Percentiles rank a stretch among this genome's conserved stretches.
Evolutionary conservation across 2,329 filamentous ascomycete genomes (phyloP).

Genomic region (Salinomyces thailandicus): DNA sequence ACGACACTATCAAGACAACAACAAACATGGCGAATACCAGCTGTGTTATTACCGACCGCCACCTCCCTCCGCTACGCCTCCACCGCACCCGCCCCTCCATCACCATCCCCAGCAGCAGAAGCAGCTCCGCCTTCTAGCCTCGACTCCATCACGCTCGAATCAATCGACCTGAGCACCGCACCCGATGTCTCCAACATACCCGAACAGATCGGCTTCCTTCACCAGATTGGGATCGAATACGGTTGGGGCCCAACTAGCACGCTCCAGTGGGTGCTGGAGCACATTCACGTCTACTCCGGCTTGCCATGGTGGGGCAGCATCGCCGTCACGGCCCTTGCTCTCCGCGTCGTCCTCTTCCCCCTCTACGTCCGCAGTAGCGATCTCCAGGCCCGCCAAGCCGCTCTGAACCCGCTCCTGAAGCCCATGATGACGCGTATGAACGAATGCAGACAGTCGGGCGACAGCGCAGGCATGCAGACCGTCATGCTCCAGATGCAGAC

Average conservation of each 20-base stretch:
- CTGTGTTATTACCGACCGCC: slow-evolving; percentile 3
- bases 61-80: slow-evolving; percentile 16
- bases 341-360: slow-evolving; percentile 57
- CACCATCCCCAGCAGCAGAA: slow-evolving; percentile 3
- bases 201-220: slow-evolving; percentile 72
- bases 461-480: slow-evolving; percentile 40
- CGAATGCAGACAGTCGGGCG: slow-evolving; percentile 30
- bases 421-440: slow-evolving; percentile 50
- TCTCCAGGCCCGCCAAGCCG: slow-evolving; percentile 50
- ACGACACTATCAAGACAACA: slow-evolving; percentile 5
- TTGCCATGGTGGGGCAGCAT: slow-evolving; percentile 78
- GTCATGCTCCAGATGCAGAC: slow-evolving; percentile 38
- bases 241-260: slow-evolving; percentile 67
- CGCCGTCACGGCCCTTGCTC: slow-evolving; percentile 49
- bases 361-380: slow-evolving; percentile 54
- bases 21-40: slow-evolving; percentile 7
- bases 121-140: slow-evolving; percentile 20
- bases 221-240: slow-evolving; percentile 74
- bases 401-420: slow-evolving; percentile 47
- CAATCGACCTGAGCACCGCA: slow-evolving; percentile 23
- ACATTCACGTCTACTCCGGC: slow-evolving; percentile 64
- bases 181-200: slow-evolving; percentile 47
- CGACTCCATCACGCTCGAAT: slow-evolving; percentile 27
- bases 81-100: slow-evolving; percentile 22
- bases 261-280: slow-evolving; percentile 69